Conservation (phyloP, 441 rosid species). For the Arabidopsis lyrata region DNA sequence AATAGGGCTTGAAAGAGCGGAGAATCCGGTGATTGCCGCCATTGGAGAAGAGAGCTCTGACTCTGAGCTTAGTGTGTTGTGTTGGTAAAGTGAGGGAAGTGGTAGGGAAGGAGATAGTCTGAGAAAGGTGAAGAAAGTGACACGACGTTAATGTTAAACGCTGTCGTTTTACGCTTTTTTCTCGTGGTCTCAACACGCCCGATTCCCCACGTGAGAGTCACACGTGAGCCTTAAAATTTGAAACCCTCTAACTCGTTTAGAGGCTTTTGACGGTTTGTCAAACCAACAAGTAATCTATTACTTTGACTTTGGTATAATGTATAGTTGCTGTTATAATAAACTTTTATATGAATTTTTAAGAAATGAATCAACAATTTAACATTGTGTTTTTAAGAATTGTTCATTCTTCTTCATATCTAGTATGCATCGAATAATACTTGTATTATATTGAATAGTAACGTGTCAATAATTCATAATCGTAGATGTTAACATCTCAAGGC, state of each 20-base stretch:
- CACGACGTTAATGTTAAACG: constrained; percentile 55
- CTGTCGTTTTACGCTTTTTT: constrained; percentile 33
- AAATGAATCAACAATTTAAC: neutral
- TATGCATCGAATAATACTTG: neutral
- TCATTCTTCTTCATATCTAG: neutral
- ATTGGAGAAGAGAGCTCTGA: constrained; percentile 44
- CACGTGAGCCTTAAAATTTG: too few relatives aligned
- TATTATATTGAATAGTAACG: neutral
- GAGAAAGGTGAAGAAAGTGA: constrained; percentile 62
- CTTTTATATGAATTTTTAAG: neutral
- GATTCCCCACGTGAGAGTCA: neutral
- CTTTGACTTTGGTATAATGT: too few relatives aligned
- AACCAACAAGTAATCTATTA: too few relatives aligned
- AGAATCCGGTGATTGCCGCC: constrained; percentile 54
- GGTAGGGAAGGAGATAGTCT: constrained; percentile 43
- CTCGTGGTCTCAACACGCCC: constrained; percentile 52
- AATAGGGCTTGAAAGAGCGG: constrained; percentile 38
- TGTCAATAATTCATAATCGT: constrained; percentile 23
- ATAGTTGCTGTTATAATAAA: too few relatives aligned
- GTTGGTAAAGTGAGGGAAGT: constrained; percentile 11
- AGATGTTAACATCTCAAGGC: constrained; percentile 23
- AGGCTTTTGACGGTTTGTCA: too few relatives aligned
- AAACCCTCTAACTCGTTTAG: too few relatives aligned
- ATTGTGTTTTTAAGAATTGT: neutral
- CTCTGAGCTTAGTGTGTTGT: constrained; percentile 14